Percentiles rank a stretch among this genome's conserved stretches.
Conservation (phyloP, 441 rosid species). For the Heliophila coronopifolia region DNA sequence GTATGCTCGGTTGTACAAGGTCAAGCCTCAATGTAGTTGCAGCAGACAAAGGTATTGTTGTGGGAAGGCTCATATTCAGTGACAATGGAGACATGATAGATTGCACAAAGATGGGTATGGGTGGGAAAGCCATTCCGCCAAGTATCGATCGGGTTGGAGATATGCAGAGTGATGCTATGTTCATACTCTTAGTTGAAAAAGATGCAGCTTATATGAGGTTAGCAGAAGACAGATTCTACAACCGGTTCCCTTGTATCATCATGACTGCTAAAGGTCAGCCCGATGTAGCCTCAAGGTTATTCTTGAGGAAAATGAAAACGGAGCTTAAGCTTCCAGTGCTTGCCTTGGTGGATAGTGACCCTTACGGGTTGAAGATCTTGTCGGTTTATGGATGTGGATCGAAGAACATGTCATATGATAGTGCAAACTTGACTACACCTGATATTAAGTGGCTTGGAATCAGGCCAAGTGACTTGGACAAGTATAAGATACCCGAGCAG, state of each 20-base stretch:
- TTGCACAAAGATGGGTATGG: constrained; percentile 96
- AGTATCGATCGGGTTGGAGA: constrained; percentile 90
- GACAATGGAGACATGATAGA: constrained; percentile 96
- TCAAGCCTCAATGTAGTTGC: constrained; percentile 89
- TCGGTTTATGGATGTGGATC: constrained; percentile 98
- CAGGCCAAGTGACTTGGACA: constrained; percentile 87
- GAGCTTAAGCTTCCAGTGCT: constrained; percentile 88
- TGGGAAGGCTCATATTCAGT: constrained; percentile 82
- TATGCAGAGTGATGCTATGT: constrained; percentile 86
- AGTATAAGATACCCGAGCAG: constrained; percentile 85
- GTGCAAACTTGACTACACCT: constrained; percentile 87
- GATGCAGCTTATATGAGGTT: constrained; percentile 89
- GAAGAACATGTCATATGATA: constrained; percentile 96
- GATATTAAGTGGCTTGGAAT: constrained; percentile 95
- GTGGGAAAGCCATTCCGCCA: constrained; percentile 93
- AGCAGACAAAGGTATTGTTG: constrained; percentile 89
- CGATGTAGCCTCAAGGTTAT: constrained; percentile 89
- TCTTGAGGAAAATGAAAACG: constrained; percentile 86
- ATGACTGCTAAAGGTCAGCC: constrained; percentile 96
- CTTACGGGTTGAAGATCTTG: constrained; percentile 84
- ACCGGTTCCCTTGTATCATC: constrained; percentile 87
- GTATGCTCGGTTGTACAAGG: constrained; percentile 87
- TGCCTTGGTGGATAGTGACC: constrained; percentile 93
- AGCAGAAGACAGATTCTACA: constrained; percentile 92
- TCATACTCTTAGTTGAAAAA: constrained; percentile 79